Evolutionary conservation across 2,329 filamentous ascomycete species (phyloP).

Genomic region (Hypoxylon sp.): DNA sequence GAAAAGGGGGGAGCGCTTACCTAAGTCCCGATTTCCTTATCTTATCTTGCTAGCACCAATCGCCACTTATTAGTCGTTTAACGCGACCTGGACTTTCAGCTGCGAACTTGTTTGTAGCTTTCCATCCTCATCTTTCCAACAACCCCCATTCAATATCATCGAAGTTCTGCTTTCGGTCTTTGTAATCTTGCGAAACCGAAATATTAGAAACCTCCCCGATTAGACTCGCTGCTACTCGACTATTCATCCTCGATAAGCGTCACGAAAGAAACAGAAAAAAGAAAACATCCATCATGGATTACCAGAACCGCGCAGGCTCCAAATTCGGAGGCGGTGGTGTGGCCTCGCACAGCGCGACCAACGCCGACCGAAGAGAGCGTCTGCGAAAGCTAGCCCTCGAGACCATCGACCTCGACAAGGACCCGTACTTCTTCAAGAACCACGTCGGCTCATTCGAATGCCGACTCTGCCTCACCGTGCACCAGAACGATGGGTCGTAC

Average conservation of each 20-base stretch:
- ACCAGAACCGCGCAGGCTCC: slow-evolving; percentile 92
- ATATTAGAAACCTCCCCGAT: too few species aligned
- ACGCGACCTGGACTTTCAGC: slow-evolving; percentile 6
- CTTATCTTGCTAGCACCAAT: slow-evolving; percentile 19
- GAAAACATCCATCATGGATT: slow-evolving; percentile 64
- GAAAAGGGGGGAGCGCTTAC: slow-evolving; percentile 20
- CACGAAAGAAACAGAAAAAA: slow-evolving; percentile 1
- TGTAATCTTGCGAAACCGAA: too few species aligned
- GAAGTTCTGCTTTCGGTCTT: not conserved
- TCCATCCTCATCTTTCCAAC: slow-evolving; percentile 1
- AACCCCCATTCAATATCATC: slow-evolving; percentile 8
- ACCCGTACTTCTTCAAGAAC: slow-evolving; percentile 99
- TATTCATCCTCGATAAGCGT: too few species aligned
- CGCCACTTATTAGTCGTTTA: too few species aligned
- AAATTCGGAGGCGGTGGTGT: slow-evolving; percentile 98
- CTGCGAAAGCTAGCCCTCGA: slow-evolving; percentile 98
- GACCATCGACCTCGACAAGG: slow-evolving; percentile 98
- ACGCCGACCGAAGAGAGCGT: slow-evolving; percentile 95
- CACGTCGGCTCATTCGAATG: slow-evolving; percentile 98
- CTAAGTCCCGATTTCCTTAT: slow-evolving; percentile 18
- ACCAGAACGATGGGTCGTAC: slow-evolving; percentile 99
- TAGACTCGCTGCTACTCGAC: too few species aligned
- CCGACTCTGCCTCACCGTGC: slow-evolving; percentile 93
- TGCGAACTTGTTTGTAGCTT: slow-evolving; percentile 1
- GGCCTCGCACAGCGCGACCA: slow-evolving; percentile 90